Base-by-base conservation (phyloP, 352 stramenopile genomes). In the Aphanomyces stellatus region DNA sequence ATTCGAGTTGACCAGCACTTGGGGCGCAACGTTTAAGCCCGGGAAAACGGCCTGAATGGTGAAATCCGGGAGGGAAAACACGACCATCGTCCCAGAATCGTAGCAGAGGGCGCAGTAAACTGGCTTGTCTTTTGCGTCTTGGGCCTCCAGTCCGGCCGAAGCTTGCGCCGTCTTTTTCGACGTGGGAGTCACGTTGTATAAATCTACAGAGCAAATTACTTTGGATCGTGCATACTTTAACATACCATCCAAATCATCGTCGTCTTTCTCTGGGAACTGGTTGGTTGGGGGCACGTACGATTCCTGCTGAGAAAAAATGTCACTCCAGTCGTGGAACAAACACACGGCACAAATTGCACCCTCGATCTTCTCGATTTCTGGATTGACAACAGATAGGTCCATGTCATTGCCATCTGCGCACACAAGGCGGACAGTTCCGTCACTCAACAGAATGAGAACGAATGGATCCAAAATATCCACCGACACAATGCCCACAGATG, bases 381-480 rank as follows among this genome's bases (percentile, higher is more conserved):
- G 86, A 34, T 91, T 81, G 41, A 94, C 78, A 0, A 94, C 86
- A 1, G 81, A 90, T 22, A 94, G 51, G 60, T 94, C 86, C 59
- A 92, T 72, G 51, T 95, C 86, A 71, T 88, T 79, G 71, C 83
- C 80, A 40, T 94, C 85, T 51, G 84, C 86, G 75, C 89, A 89
- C 0, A 95, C 72, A 34, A 95, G 61, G 0, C 86, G 84, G 63
- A 95, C 79, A 3, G 82, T 87, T 13, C 86, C 86, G 48, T 95
- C 86, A 0, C 82, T 93, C 24, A 95, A 70, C 30, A 95, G 65
- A 13, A 95, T 42, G 1, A 95, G 70, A 62, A 95, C 90, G 46
- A 88, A 95, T 6, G 86, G 86, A 62, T 95, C 86, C 17, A 89
- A 82, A 17, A 93, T 79, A 69, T 93, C 81, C 15, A 93, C 86